phyloP scores from a whole-genome alignment of 1,284 basidiomycete genomes.

The Tilletia setariae region DNA sequence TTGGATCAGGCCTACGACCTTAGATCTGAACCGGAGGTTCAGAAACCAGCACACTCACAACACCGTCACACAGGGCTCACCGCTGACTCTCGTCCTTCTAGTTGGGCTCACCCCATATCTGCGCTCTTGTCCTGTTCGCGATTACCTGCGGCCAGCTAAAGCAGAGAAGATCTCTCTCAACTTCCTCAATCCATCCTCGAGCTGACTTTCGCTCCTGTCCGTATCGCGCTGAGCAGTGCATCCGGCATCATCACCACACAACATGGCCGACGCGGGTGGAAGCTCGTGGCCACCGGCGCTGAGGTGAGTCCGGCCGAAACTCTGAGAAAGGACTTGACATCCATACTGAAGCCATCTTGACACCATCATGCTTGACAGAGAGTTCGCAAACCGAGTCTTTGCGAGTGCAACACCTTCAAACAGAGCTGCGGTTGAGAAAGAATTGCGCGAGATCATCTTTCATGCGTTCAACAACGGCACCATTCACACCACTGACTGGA shows the following conservation, averaged over 20 bases:
- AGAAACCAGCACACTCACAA: too few species aligned
- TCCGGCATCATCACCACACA: not conserved
- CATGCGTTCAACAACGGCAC: slow-evolving; percentile 62
- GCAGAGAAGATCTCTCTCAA: too few species aligned
- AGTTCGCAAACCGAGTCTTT: slow-evolving; percentile 48
- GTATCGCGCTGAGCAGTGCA: too few species aligned
- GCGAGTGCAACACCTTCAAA: slow-evolving; percentile 54
- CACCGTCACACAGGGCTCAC: too few species aligned
- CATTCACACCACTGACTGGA: slow-evolving; percentile 85
- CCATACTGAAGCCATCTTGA: not conserved
- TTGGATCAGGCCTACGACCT: too few species aligned
- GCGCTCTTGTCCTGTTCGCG: too few species aligned
- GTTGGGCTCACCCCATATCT: too few species aligned
- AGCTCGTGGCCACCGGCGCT: not conserved
- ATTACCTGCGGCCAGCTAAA: too few species aligned
- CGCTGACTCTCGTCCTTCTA: too few species aligned
- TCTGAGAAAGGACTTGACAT: not conserved
- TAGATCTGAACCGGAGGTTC: too few species aligned
- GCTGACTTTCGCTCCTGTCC: too few species aligned
- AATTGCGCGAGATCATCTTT: slow-evolving; percentile 56
- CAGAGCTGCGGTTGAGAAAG: slow-evolving; percentile 55
- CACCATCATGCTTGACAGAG: slow-evolving; percentile 19
- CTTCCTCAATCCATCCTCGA: too few species aligned
- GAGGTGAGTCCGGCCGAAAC: not conserved
- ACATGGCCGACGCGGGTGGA: slow-evolving; percentile 9